Evolutionary conservation across 441 rosid species (phyloP).

Genomic region (Arabidopsis hybrid): DNA sequence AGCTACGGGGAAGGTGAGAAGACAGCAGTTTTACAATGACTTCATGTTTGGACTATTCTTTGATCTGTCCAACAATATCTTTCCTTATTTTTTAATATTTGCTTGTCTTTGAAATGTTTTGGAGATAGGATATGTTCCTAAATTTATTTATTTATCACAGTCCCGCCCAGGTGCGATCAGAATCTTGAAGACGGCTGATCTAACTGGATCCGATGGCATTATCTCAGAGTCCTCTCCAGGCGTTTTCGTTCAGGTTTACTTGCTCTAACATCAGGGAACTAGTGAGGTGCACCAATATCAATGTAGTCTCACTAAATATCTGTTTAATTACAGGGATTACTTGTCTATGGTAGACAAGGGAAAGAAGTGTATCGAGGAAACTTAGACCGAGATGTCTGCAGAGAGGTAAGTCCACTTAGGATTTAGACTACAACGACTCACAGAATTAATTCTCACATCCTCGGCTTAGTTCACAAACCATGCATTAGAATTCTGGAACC

Average conservation of each 20-base stretch:
- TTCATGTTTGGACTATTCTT: not conserved
- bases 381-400: slow-evolving; percentile 77
- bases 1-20: slow-evolving; percentile 89
- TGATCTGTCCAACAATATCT: slow-evolving; percentile 7
- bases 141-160: slow-evolving; percentile 50
- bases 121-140: slow-evolving; percentile 31
- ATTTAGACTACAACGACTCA: not conserved
- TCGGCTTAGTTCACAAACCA: not conserved
- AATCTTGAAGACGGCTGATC: slow-evolving; percentile 67
- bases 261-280: slow-evolving; percentile 6
- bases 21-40: slow-evolving; percentile 5
- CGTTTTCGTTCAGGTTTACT: slow-evolving; percentile 84
- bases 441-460: not conserved
- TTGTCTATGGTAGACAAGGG: slow-evolving; percentile 92
- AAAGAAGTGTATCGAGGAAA: slow-evolving; percentile 79
- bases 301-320: slow-evolving; percentile 32
- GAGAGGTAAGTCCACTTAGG: slow-evolving; percentile 69
- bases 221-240: slow-evolving; percentile 85
- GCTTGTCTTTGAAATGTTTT: slow-evolving; percentile 20
- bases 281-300: slow-evolving; percentile 23
- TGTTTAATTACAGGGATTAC: slow-evolving; percentile 73
- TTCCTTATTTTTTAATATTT: slow-evolving; percentile 3
- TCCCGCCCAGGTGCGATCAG: slow-evolving; percentile 76
- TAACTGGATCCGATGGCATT: slow-evolving; percentile 81
- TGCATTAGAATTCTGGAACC: slow-evolving; percentile 4